Evolutionary conservation across 192 early-diverging fungal species (phyloP).

Genomic region (Spizellomyces punctatus): DNA sequence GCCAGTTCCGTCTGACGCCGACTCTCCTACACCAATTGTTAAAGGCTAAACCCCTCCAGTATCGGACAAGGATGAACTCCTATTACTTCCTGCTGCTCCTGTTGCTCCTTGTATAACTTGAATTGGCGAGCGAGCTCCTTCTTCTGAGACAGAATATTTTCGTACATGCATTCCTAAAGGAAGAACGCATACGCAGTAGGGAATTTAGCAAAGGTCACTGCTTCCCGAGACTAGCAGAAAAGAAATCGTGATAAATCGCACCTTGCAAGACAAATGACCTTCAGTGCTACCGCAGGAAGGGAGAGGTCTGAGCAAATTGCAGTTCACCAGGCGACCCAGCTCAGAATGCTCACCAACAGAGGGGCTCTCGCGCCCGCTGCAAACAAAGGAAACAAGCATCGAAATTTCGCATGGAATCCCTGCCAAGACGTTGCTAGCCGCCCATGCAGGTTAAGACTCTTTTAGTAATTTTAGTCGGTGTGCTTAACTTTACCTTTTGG

Average conservation of each 20-base stretch:
- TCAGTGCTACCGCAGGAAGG: conserved; percentile 28
- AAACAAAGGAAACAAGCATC: conserved; percentile 90
- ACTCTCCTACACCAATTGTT: conserved; percentile 13
- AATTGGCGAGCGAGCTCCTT: conserved; percentile 69
- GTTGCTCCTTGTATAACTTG: conserved; percentile 44
- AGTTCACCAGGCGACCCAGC: not conserved
- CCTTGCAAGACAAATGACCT: conserved; percentile 85
- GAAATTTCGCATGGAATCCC: conserved; percentile 80
- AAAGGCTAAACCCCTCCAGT: not conserved
- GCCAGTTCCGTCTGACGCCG: conserved; percentile 32
- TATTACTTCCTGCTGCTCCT: conserved; percentile 23
- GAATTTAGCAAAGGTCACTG: not conserved
- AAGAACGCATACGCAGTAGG: not conserved
- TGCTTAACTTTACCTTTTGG: conserved; percentile 57
- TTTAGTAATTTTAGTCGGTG: conserved; percentile 5
- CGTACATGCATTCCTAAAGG: conserved; percentile 76
- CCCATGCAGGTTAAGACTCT: not conserved
- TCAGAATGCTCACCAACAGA: conserved; percentile 55
- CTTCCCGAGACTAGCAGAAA: not conserved
- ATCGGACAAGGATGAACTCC: not conserved
- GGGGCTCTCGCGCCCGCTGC: conserved; percentile 70
- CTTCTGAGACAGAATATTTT: conserved; percentile 84
- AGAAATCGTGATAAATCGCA: not conserved
- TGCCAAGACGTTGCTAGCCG: conserved; percentile 74
- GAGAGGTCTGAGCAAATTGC: not conserved